Evolutionary conservation across 2,329 filamentous ascomycete genomes (phyloP).

Genomic region (Ceratocystis albifundus): DNA sequence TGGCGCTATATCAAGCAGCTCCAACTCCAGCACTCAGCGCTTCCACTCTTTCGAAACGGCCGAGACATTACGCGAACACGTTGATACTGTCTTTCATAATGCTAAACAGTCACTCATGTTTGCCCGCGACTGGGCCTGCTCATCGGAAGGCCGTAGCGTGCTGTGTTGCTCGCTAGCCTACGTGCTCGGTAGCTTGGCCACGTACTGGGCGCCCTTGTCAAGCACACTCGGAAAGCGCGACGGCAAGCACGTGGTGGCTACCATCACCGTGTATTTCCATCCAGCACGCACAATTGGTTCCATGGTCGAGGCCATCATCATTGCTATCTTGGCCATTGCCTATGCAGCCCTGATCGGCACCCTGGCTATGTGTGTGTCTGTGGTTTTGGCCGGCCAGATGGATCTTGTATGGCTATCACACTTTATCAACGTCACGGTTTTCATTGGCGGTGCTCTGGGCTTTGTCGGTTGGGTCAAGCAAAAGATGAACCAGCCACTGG

Average conservation of each 20-base stretch:
- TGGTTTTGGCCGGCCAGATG: conserved; percentile 59
- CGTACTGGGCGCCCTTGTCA: conserved; percentile 65
- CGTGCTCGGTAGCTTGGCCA: conserved; percentile 72
- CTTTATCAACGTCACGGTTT: conserved; percentile 65
- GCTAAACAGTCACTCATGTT: conserved; percentile 32
- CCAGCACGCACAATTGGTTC: conserved; percentile 75
- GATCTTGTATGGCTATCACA: conserved; percentile 62
- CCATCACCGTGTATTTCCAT: conserved; percentile 90
- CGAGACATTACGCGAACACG: conserved; percentile 31
- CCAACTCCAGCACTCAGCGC: conserved; percentile 28
- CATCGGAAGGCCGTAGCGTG: conserved; percentile 65
- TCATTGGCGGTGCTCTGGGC: conserved; percentile 75
- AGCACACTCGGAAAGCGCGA: conserved; percentile 68
- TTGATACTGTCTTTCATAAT: conserved; percentile 31
- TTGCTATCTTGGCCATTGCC: conserved; percentile 64
- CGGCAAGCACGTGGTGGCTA: conserved; percentile 88
- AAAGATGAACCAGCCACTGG: conserved; percentile 61
- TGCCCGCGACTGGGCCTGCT: conserved; percentile 51
- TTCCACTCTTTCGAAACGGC: conserved; percentile 31
- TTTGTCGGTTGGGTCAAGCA: conserved; percentile 84
- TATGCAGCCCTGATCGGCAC: conserved; percentile 61
- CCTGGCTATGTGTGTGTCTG: conserved; percentile 78
- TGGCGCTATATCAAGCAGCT: conserved; percentile 27
- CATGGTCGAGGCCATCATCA: conserved; percentile 74
- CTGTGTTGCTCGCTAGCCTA: conserved; percentile 89